phyloP scores from a whole-genome alignment of 2,329 filamentous ascomycete genomes.

The Periconia macrospinosa region DNA sequence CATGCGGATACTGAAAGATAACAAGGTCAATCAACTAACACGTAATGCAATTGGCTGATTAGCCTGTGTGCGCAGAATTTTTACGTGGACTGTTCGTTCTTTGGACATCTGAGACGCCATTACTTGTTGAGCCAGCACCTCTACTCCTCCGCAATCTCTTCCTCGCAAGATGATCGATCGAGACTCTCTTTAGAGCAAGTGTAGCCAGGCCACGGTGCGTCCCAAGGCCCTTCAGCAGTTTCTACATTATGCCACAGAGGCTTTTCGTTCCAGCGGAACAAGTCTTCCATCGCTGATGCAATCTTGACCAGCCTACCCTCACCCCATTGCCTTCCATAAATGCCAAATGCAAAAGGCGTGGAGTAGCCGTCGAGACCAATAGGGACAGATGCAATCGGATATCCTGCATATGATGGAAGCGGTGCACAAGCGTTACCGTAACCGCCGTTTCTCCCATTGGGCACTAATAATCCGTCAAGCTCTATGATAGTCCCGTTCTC shows the following conservation, averaged over 20 bases:
- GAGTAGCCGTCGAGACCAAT: background rate
- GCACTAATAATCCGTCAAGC: background rate
- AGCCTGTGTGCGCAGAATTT: too few species aligned
- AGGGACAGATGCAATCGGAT: background rate
- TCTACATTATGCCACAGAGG: background rate
- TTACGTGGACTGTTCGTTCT: too few species aligned
- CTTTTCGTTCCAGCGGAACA: background rate
- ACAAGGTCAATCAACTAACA: too few species aligned
- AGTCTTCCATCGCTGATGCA: background rate
- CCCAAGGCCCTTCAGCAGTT: background rate
- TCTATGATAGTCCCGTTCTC: background rate
- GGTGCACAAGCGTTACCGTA: background rate
- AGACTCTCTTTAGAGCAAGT: background rate
- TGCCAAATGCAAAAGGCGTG: background rate
- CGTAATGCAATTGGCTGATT: too few species aligned
- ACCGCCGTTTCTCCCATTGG: background rate
- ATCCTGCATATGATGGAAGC: background rate
- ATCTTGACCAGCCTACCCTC: background rate
- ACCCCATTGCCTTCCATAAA: background rate
- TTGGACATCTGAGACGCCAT: too few species aligned
- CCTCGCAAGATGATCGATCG: background rate
- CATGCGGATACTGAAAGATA: too few species aligned
- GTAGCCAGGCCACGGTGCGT: background rate
- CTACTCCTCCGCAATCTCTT: background rate
- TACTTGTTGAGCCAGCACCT: background rate